Conservation (phyloP, 1,284 basidiomycete genomes). For the Apiotrichum mycotoxinovorans region DNA sequence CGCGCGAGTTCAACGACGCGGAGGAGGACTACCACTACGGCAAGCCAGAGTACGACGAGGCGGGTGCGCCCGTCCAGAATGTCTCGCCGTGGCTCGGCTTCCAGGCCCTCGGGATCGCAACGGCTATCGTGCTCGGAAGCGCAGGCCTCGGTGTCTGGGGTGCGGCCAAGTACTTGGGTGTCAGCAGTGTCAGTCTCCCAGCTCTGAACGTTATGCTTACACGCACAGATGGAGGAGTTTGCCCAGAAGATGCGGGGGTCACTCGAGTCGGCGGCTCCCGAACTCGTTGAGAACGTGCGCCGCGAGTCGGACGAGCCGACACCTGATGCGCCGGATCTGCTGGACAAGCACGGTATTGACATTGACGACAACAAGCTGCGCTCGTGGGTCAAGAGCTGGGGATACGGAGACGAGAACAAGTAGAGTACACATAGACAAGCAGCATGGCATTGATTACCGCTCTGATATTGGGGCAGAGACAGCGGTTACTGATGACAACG, state of each 20-base stretch:
- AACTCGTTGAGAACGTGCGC: slow-evolving; percentile 16
- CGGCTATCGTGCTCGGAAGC: slow-evolving; percentile 35
- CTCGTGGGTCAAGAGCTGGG: slow-evolving; percentile 13
- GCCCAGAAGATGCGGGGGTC: slow-evolving; percentile 29
- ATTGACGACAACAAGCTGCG: slow-evolving; percentile 18
- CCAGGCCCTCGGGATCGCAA: slow-evolving; percentile 42
- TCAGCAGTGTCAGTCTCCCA: slow-evolving; percentile 33
- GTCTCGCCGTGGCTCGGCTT: slow-evolving; percentile 26
- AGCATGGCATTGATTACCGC: not conserved
- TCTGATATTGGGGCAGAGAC: not conserved
- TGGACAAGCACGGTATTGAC: slow-evolving; percentile 11
- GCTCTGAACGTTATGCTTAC: too few relatives aligned
- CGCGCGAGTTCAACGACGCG: slow-evolving; percentile 27
- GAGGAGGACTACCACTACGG: slow-evolving; percentile 34
- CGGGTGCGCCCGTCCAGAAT: slow-evolving; percentile 14
- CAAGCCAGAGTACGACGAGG: slow-evolving; percentile 13
- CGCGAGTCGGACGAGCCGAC: slow-evolving; percentile 10
- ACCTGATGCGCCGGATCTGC: slow-evolving; percentile 5
- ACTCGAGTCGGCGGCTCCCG: slow-evolving; percentile 30
- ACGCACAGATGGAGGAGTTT: slow-evolving; percentile 40
- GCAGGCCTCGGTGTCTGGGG: slow-evolving; percentile 36
- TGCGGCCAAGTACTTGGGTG: slow-evolving; percentile 37
- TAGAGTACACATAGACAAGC: not conserved
- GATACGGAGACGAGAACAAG: slow-evolving; percentile 11
- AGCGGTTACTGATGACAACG: too few relatives aligned